phyloP scores from a whole-genome alignment of 805 yeast species.

The Candida nemodendra region DNA sequence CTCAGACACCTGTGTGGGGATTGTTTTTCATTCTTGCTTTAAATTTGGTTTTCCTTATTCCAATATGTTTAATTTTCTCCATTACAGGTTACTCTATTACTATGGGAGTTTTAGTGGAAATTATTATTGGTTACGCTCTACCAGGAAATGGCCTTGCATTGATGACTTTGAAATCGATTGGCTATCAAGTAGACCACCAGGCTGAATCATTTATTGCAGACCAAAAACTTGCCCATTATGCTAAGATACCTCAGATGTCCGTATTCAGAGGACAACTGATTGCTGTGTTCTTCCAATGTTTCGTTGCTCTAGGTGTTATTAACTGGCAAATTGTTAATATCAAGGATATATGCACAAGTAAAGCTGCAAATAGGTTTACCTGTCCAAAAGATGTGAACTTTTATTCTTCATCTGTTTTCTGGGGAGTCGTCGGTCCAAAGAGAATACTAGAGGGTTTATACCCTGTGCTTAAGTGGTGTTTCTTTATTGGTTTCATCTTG shows the following conservation, averaged over 20 bases:
- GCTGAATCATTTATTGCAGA: slow-evolving; percentile 54
- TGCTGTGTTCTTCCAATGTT: slow-evolving; percentile 44
- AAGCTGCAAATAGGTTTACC: slow-evolving; percentile 45
- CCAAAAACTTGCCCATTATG: slow-evolving; percentile 63
- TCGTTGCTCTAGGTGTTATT: slow-evolving; percentile 43
- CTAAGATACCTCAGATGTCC: slow-evolving; percentile 61
- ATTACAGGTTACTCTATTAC: slow-evolving; percentile 61
- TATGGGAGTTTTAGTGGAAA: slow-evolving; percentile 59
- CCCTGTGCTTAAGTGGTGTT: slow-evolving; percentile 51
- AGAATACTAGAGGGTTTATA: slow-evolving; percentile 50
- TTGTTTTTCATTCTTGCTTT: slow-evolving; percentile 56
- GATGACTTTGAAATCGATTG: slow-evolving; percentile 61
- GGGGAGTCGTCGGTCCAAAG: slow-evolving; percentile 69
- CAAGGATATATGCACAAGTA: slow-evolving; percentile 40
- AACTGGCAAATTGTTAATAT: slow-evolving; percentile 37
- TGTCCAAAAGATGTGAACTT: slow-evolving; percentile 43
- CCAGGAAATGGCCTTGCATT: slow-evolving; percentile 63
- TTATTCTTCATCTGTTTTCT: slow-evolving; percentile 57
- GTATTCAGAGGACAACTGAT: slow-evolving; percentile 51
- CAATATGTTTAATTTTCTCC: slow-evolving; percentile 60
- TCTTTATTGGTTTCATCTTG: slow-evolving; percentile 58
- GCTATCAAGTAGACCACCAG: slow-evolving; percentile 52
- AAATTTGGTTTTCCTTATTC: slow-evolving; percentile 55
- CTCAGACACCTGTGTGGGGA: slow-evolving; percentile 64
- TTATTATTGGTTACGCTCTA: slow-evolving; percentile 61